Percentiles rank a stretch among this genome's conserved stretches.
These are phyloP conservation scores for Bipolaris oryzae DNA, from an alignment of 2,329 filamentous ascomycete species.

Conservation along the genomic window DNA sequence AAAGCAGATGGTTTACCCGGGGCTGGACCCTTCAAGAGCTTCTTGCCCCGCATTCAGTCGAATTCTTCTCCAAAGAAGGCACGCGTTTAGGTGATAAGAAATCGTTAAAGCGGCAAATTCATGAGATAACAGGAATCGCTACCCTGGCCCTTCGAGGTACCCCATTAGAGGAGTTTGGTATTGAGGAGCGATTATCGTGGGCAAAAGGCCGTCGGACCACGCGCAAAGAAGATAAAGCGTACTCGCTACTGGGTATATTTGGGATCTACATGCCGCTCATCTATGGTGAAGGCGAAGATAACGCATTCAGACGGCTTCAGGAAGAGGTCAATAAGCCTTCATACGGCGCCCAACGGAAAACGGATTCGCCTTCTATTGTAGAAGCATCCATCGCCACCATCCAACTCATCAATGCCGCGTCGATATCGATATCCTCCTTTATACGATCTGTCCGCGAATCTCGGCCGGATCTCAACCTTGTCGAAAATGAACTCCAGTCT, in stretches of 20 bases:
- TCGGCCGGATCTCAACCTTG: too few species aligned
- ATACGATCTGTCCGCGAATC: too few species aligned
- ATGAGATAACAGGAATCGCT: slow-evolving; percentile 19
- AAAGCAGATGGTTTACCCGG: background rate
- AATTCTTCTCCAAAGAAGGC: slow-evolving; percentile 22
- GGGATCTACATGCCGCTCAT: slow-evolving; percentile 12
- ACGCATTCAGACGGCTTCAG: background rate
- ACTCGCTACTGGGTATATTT: slow-evolving; percentile 24
- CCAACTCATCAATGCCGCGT: too few species aligned
- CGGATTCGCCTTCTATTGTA: too few species aligned
- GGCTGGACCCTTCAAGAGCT: slow-evolving; percentile 23
- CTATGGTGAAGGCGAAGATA: slow-evolving; percentile 24
- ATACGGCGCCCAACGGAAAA: too few species aligned
- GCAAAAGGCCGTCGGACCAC: slow-evolving; percentile 27
- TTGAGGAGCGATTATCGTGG: slow-evolving; percentile 28
- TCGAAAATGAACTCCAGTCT: too few species aligned
- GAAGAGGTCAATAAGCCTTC: background rate
- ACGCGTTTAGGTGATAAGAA: slow-evolving; percentile 12
- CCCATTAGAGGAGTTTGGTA: slow-evolving; percentile 9
- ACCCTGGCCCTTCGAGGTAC: slow-evolving; percentile 4
- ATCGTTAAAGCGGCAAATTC: slow-evolving; percentile 7
- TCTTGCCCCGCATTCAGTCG: slow-evolving; percentile 16
- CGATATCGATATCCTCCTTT: too few species aligned
- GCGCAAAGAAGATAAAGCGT: slow-evolving; percentile 22
- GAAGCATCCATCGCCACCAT: too few species aligned